These are phyloP conservation scores for Withania somnifera DNA, from an alignment of 305 asterid genomes.

Conservation along the genomic window DNA sequence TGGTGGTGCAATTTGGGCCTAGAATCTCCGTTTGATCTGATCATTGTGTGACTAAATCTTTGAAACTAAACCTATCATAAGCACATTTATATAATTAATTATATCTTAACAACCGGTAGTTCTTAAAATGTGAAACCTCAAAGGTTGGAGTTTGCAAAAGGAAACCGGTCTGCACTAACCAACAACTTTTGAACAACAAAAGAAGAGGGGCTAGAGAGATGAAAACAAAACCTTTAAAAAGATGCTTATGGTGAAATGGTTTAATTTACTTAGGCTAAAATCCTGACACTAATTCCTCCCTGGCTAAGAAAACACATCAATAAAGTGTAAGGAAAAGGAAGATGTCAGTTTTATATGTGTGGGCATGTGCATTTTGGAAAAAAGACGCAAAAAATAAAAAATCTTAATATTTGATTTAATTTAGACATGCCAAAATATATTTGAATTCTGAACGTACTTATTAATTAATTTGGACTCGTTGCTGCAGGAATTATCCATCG, in stretches of 20 bases:
- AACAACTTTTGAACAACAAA: not conserved
- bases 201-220: not conserved
- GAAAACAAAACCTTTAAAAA: not conserved
- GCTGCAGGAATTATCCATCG: slow-evolving; percentile 65
- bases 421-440: not conserved
- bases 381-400: not conserved
- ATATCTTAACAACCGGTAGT: not conserved
- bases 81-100: not conserved
- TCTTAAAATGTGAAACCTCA: not conserved
- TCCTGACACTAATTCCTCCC: not conserved
- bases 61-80: not conserved
- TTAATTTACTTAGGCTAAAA: not conserved
- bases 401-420: not conserved
- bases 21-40: not conserved
- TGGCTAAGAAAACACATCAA: not conserved
- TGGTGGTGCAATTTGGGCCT: not conserved
- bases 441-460: not conserved
- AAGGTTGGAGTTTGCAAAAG: not conserved
- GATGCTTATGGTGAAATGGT: not conserved
- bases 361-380: not conserved
- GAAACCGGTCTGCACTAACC: not conserved
- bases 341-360: not conserved
- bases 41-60: not conserved
- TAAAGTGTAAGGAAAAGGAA: not conserved
- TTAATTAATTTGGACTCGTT: not conserved